A percentile compares a stretch with the other conserved stretches of the same genome.
Conservation (phyloP, 2,329 filamentous ascomycete genomes). For the Pyrenophora tritici-repentis region DNA sequence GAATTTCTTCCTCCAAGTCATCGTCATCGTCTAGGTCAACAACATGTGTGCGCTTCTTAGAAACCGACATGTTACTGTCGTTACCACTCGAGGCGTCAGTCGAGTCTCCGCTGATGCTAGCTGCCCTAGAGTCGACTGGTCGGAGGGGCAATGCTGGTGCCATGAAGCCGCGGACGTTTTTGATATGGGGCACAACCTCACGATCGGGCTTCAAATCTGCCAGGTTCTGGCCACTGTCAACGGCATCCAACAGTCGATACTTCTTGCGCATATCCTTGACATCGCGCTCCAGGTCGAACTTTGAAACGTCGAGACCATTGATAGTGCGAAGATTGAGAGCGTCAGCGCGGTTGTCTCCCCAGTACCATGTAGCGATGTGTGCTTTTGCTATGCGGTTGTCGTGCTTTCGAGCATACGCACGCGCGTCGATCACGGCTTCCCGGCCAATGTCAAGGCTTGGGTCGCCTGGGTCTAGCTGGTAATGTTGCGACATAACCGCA, state of each 20-base stretch:
- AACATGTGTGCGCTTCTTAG: constrained; percentile 18
- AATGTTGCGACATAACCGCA: constrained; percentile 53
- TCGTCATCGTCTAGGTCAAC: constrained; percentile 20
- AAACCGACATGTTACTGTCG: not conserved
- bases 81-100: not conserved
- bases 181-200: not conserved
- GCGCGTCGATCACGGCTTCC: constrained; percentile 52
- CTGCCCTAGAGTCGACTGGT: not conserved
- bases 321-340: constrained; percentile 61
- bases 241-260: constrained; percentile 52
- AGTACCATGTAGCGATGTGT: constrained; percentile 58
- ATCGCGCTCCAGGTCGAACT: constrained; percentile 53
- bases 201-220: not conserved
- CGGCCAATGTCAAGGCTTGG: constrained; percentile 52
- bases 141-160: constrained; percentile 18
- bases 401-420: constrained; percentile 52
- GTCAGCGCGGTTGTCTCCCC: constrained; percentile 61
- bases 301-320: constrained; percentile 59
- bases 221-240: not conserved
- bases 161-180: constrained; percentile 25
- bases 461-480: constrained; percentile 32
- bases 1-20: constrained; percentile 24
- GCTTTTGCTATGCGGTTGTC: constrained; percentile 54
- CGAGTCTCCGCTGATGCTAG: not conserved
- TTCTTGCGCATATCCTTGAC: constrained; percentile 54